Conservation (phyloP, 2,329 filamentous ascomycete genomes). For the Aspergillus fischeri region DNA sequence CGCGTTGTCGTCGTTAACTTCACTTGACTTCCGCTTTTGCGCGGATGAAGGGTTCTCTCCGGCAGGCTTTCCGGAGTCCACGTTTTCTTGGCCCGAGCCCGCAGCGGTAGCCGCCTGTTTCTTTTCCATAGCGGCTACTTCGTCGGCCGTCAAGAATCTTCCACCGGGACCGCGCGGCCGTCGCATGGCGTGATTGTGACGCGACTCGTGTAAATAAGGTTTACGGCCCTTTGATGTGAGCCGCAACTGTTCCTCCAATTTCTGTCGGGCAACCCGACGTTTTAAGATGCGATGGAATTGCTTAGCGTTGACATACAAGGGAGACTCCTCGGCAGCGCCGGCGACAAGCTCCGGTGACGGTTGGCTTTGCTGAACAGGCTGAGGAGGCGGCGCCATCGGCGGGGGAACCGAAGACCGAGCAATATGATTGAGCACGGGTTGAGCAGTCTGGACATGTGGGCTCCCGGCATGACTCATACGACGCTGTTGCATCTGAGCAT, state of each 20-base stretch:
- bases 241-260: conserved; percentile 85
- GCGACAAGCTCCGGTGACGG: conserved; percentile 77
- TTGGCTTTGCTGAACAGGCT: conserved; percentile 62
- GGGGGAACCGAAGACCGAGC: conserved; percentile 50
- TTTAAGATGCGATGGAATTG: conserved; percentile 98
- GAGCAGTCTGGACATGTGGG: conserved; percentile 68
- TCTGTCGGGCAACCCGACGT: conserved; percentile 85
- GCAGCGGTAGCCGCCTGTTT: conserved; percentile 44
- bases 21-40: conserved; percentile 51
- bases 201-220: conserved; percentile 93
- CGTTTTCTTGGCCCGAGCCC: conserved; percentile 31
- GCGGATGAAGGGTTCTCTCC: conserved; percentile 34
- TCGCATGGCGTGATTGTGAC: conserved; percentile 98
- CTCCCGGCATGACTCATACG: conserved; percentile 74
- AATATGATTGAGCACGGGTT: conserved; percentile 70
- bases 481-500: conserved; percentile 58
- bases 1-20: conserved; percentile 41
- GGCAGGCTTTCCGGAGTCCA: conserved; percentile 26
- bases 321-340: conserved; percentile 76
- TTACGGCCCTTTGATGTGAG: conserved; percentile 93
- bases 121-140: conserved; percentile 84
- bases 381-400: conserved; percentile 48
- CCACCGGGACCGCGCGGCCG: conserved; percentile 89
- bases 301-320: conserved; percentile 96
- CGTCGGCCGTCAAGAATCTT: conserved; percentile 91